Base-by-base conservation (phyloP, 129 eudicot species). In the Flaveria bidentis region DNA sequence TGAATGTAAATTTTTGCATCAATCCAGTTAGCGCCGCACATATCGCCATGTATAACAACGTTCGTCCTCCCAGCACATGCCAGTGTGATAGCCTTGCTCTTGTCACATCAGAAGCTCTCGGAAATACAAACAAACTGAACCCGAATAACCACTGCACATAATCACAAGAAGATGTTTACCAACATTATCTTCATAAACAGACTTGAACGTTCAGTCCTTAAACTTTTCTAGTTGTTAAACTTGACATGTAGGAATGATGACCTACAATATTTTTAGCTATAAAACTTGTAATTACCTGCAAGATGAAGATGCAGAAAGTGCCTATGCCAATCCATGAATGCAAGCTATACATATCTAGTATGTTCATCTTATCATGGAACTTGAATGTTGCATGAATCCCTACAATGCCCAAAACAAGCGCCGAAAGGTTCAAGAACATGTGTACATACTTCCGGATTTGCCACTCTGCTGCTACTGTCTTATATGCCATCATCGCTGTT, bases 241-340 rank as follows among this genome's bases (percentile, higher is more conserved):
- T 9, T 8, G 7, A 44, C 10, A 0, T 12, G 47, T 44, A 7
- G 47, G 11, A 44, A 44, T 45, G 49, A 45, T 9, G 49, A 11
- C 53, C 14, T 12, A 58, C 11, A 9, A 55, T 55, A 55, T 55
- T 17, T 55, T 55, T 55, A 55, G 26, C 28, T 18, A 58, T 42
- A 7, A 60, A 51, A 58, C 42, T 6, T 46, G 12, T 83, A 90
- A 36, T 71, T 83, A 90, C 98, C 97, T 93, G 98, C 75, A 90
- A 75, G 79, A 88, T 87, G 71, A 83, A 88, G 61, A 93, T 70
- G 88, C 90, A 85, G 85, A 93, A 79, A 63, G 98, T 88, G 61
- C 81, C 84, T 16, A 93, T 85, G 74, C 98, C 98, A 26, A 93
- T 90, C 98, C 98, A 93, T 18, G 98, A 93, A 84, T 93, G 97